These are phyloP conservation scores for Hydrangea macrophylla DNA, from an alignment of 148 eudicot genomes.

Conservation along the genomic window DNA sequence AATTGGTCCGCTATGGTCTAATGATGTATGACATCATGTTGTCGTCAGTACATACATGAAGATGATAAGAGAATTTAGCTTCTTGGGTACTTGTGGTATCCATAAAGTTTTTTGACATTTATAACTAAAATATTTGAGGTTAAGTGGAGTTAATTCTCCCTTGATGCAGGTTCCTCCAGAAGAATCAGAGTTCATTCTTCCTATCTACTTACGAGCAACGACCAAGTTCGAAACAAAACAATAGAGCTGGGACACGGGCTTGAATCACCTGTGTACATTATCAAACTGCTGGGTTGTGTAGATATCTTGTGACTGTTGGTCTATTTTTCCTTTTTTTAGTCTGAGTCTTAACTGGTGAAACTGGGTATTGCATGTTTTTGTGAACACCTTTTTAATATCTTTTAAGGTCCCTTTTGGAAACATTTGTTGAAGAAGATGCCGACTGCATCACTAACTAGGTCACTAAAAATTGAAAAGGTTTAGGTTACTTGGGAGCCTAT, in stretches of 20 bases:
- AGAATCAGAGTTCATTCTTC: constrained; percentile 46
- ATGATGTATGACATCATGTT: too few relatives aligned
- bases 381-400: not conserved
- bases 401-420: too few relatives aligned
- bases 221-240: constrained; percentile 24
- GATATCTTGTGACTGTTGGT: not conserved
- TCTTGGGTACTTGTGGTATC: too few relatives aligned
- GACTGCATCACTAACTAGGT: too few relatives aligned
- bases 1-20: not conserved
- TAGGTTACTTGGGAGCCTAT: too few relatives aligned
- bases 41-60: too few relatives aligned
- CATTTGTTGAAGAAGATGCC: too few relatives aligned
- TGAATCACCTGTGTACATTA: not conserved
- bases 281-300: not conserved
- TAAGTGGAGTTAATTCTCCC: constrained; percentile 4
- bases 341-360: not conserved
- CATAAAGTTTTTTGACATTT: too few relatives aligned
- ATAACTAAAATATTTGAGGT: too few relatives aligned
- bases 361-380: not conserved
- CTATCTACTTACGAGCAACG: constrained; percentile 36
- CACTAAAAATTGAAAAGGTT: too few relatives aligned
- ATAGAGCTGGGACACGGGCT: constrained; percentile 15
- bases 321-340: not conserved
- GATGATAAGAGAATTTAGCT: too few relatives aligned
- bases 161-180: constrained; percentile 56